Evolutionary conservation across 495 filamentous ascomycete species (phyloP).

Genomic region (Aspergillus panamensis): DNA sequence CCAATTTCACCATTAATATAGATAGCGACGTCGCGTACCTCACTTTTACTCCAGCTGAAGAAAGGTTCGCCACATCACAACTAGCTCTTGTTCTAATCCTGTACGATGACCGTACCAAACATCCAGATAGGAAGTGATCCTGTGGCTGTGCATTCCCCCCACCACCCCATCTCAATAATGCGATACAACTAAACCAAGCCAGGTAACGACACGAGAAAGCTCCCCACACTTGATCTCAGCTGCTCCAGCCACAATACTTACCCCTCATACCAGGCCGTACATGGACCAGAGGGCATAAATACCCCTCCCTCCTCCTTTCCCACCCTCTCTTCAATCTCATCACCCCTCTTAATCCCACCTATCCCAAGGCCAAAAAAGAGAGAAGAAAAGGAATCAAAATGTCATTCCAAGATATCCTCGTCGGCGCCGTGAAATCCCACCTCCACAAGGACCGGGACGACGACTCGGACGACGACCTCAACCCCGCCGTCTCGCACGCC

Average conservation of each 20-base stretch:
- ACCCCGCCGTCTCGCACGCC: slow-evolving; percentile 47
- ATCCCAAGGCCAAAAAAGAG: too few species aligned
- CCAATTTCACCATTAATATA: too few species aligned
- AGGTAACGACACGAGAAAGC: not conserved
- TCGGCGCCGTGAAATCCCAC: slow-evolving; percentile 12
- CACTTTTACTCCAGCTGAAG: too few species aligned
- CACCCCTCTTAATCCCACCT: not conserved
- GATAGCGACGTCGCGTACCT: too few species aligned
- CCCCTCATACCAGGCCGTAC: slow-evolving; percentile 1
- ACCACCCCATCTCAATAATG: not conserved
- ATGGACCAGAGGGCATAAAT: too few species aligned
- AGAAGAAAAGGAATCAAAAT: not conserved
- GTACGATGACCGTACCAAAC: not conserved
- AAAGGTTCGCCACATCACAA: not conserved
- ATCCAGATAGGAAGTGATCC: not conserved
- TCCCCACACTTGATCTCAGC: not conserved
- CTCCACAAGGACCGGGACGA: slow-evolving; percentile 13
- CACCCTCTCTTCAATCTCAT: not conserved
- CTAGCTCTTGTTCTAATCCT: not conserved
- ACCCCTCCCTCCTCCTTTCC: not conserved
- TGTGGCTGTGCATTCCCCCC: not conserved
- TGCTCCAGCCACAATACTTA: not conserved
- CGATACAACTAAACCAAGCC: not conserved
- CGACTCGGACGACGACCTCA: slow-evolving; percentile 45
- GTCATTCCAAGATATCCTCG: slow-evolving; percentile 13